Evolutionary conservation across 2,329 filamentous ascomycete genomes (phyloP).

Genomic region (Verticillium zaregamsianum): DNA sequence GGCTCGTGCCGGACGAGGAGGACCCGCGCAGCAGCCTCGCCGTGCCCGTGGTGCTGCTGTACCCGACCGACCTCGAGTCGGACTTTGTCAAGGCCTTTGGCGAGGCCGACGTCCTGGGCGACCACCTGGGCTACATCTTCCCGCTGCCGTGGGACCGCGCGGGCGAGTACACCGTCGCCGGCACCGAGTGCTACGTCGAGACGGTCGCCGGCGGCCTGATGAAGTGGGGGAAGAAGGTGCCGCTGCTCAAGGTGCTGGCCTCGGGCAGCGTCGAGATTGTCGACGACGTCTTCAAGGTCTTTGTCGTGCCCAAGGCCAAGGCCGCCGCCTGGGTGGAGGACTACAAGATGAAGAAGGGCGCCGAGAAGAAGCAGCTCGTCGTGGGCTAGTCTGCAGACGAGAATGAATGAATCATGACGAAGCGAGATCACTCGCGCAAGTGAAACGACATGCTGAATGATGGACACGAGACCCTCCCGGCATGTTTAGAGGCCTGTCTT

Average conservation of each 20-base stretch:
- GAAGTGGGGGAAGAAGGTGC: conserved; percentile 84
- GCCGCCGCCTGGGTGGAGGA: conserved; percentile 75
- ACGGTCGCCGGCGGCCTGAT: conserved; percentile 74
- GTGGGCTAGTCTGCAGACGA: background rate
- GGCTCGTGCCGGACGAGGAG: conserved; percentile 66
- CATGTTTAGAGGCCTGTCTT: no score
- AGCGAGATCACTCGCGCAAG: no score
- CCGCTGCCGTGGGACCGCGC: conserved; percentile 80
- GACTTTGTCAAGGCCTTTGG: conserved; percentile 88
- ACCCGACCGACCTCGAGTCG: conserved; percentile 74
- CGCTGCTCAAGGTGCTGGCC: conserved; percentile 68
- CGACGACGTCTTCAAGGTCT: conserved; percentile 79
- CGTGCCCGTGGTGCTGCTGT: conserved; percentile 80
- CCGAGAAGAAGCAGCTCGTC: conserved; percentile 28
- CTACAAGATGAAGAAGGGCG: conserved; percentile 71
- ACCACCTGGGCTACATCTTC: conserved; percentile 82
- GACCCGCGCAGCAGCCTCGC: conserved; percentile 68
- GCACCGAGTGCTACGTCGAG: conserved; percentile 87
- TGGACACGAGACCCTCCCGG: background rate
- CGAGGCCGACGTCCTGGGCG: conserved; percentile 69
- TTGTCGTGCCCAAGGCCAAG: conserved; percentile 70
- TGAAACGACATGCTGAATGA: background rate
- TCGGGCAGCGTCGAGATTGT: conserved; percentile 81
- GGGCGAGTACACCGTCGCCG: conserved; percentile 58
- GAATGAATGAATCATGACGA: no score